A percentile compares a stretch with the other conserved stretches of the same genome.
Conservation (phyloP, 163 green algal species). For the Picocystis sp. region DNA sequence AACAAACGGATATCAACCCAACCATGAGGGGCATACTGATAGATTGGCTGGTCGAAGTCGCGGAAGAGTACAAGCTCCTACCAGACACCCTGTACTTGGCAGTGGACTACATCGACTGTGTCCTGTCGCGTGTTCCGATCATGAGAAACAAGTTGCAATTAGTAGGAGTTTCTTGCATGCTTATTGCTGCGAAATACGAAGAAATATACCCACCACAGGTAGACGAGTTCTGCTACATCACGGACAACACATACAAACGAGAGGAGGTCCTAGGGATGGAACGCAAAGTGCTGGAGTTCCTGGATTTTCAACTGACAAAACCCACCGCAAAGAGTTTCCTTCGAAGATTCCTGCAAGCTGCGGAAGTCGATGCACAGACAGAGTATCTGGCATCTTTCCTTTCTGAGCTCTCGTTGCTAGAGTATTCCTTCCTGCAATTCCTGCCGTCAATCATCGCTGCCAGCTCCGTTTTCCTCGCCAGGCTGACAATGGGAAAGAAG, state of each 20-base stretch:
- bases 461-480: slow-evolving; percentile 24
- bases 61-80: slow-evolving; percentile 83
- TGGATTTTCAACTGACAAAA: slow-evolving; percentile 69
- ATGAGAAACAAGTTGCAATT: slow-evolving; percentile 53
- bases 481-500: slow-evolving; percentile 13
- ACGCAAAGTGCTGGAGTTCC: slow-evolving; percentile 48
- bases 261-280: slow-evolving; percentile 54
- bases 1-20: slow-evolving; percentile 72
- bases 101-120: slow-evolving; percentile 83
- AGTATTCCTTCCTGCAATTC: slow-evolving; percentile 26
- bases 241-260: slow-evolving; percentile 85
- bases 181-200: slow-evolving; percentile 43
- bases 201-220: slow-evolving; percentile 78
- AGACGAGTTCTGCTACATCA: slow-evolving; percentile 85
- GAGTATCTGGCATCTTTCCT: slow-evolving; percentile 27
- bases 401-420: slow-evolving; percentile 25
- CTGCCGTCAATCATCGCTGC: slow-evolving; percentile 23
- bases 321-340: slow-evolving; percentile 42
- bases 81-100: slow-evolving; percentile 83
- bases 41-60: slow-evolving; percentile 94
- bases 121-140: slow-evolving; percentile 38
- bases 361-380: slow-evolving; percentile 5
- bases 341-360: slow-evolving; percentile 10
- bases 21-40: slow-evolving; percentile 89
- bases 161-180: slow-evolving; percentile 57